A percentile compares a stretch with the other conserved stretches of the same genome.
These are phyloP conservation scores for Pyrus betulifolia DNA, from an alignment of 306 rosid genomes.

Conservation along the genomic window DNA sequence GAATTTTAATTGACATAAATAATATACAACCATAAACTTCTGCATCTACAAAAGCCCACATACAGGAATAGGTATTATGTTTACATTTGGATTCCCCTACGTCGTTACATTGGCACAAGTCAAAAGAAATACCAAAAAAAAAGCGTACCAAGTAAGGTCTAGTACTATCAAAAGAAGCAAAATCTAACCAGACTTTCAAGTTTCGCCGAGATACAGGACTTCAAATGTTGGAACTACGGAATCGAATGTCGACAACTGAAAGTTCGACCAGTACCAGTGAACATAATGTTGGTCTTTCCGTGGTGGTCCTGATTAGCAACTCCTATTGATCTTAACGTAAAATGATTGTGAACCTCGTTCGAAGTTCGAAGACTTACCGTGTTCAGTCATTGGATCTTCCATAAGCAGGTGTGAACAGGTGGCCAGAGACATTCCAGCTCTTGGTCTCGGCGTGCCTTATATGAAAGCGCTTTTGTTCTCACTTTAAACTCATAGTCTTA, in stretches of 20 bases:
- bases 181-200: background rate
- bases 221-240: background rate
- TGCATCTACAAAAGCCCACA: background rate
- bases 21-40: background rate
- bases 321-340: background rate
- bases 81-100: background rate
- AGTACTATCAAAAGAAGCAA: background rate
- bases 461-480: slow-evolving; percentile 10
- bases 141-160: background rate
- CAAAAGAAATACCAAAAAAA: background rate
- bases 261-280: background rate
- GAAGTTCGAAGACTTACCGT: background rate
- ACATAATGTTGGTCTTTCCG: background rate
- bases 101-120: background rate
- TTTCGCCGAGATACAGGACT: background rate
- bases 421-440: slow-evolving; percentile 81
- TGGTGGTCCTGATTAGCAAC: background rate
- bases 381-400: slow-evolving; percentile 8
- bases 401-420: slow-evolving; percentile 54
- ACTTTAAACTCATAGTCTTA: slow-evolving; percentile 50
- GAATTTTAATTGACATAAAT: background rate
- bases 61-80: background rate
- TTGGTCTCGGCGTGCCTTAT: slow-evolving; percentile 77
- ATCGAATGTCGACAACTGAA: background rate
- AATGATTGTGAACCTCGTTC: background rate